Evolutionary conservation across 495 filamentous ascomycete species (phyloP).

Genomic region (Neurospora sp.): DNA sequence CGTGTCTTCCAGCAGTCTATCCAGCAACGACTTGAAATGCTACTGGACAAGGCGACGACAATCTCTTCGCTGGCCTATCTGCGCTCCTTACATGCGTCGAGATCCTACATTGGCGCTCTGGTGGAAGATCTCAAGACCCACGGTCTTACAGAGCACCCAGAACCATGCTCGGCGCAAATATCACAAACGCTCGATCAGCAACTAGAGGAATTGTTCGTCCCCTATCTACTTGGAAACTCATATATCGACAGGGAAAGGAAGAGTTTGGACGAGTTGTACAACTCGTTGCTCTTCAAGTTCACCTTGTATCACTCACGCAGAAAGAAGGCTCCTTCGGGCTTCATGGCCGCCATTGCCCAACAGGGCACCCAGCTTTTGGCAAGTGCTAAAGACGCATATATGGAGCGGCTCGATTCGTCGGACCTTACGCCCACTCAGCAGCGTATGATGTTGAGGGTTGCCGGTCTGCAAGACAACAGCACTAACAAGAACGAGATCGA

Average conservation of each 20-base stretch:
- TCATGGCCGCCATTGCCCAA: constrained; percentile 82
- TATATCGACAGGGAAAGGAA: constrained; percentile 92
- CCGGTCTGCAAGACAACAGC: constrained; percentile 51
- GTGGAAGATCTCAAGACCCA: constrained; percentile 92
- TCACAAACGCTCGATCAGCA: constrained; percentile 86
- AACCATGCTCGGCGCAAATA: constrained; percentile 78
- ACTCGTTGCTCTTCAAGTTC: constrained; percentile 89
- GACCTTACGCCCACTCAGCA: constrained; percentile 78
- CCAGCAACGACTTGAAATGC: constrained; percentile 91
- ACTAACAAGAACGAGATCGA: constrained; percentile 66
- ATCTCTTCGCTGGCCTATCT: constrained; percentile 89
- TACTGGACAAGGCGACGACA: constrained; percentile 83
- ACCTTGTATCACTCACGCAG: constrained; percentile 80
- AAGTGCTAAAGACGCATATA: constrained; percentile 74
- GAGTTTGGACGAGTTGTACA: constrained; percentile 85
- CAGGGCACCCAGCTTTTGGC: constrained; percentile 73
- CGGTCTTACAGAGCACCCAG: constrained; percentile 89
- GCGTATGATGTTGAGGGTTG: constrained; percentile 73
- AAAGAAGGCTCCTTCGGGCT: constrained; percentile 74
- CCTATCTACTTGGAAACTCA: constrained; percentile 85
- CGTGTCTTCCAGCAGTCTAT: constrained; percentile 96
- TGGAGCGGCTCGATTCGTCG: constrained; percentile 72
- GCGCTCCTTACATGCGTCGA: constrained; percentile 79
- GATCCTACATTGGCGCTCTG: constrained; percentile 71
- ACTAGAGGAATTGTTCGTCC: constrained; percentile 90